phyloP scores from a whole-genome alignment of 2,329 filamentous ascomycete species.

The Aureobasidium sp. region DNA sequence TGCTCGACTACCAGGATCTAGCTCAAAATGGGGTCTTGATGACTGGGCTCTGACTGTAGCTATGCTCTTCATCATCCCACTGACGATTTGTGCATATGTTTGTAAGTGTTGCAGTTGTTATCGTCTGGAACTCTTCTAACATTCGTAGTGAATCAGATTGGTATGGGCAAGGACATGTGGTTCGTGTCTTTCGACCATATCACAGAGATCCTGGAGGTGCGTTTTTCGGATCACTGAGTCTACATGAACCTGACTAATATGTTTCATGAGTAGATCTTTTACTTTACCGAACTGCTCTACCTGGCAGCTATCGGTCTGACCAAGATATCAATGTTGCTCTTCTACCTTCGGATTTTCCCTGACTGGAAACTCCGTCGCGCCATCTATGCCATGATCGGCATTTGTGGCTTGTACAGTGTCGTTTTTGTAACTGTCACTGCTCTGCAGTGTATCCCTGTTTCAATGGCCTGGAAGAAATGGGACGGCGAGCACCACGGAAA shows the following conservation, averaged over 20 bases:
- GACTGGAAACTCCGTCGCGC: conserved; percentile 22
- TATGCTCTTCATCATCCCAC: not conserved
- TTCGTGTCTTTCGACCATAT: conserved; percentile 15
- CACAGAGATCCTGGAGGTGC: conserved; percentile 13
- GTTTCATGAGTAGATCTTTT: not conserved
- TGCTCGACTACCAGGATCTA: not conserved
- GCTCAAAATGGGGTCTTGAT: conserved; percentile 1
- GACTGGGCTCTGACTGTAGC: not conserved
- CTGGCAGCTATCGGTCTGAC: conserved; percentile 24
- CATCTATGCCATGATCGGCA: conserved; percentile 20
- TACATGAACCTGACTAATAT: not conserved
- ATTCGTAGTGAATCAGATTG: conserved; percentile 14
- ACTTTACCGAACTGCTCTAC: conserved; percentile 19
- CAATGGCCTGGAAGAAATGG: conserved; percentile 8
- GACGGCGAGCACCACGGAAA: not conserved
- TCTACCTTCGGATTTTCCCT: conserved; percentile 29
- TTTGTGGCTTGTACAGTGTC: conserved; percentile 16
- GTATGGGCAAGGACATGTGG: conserved; percentile 20
- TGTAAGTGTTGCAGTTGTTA: conserved; percentile 11
- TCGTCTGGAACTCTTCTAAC: conserved; percentile 22
- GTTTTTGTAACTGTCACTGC: conserved; percentile 10
- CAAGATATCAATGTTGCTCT: conserved; percentile 26
- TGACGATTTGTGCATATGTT: conserved; percentile 2
- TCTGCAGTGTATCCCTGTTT: conserved; percentile 8
- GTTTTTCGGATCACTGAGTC: not conserved